Base-by-base conservation (phyloP, 2,329 filamentous ascomycete species). In the Knoxdaviesia capensis region DNA sequence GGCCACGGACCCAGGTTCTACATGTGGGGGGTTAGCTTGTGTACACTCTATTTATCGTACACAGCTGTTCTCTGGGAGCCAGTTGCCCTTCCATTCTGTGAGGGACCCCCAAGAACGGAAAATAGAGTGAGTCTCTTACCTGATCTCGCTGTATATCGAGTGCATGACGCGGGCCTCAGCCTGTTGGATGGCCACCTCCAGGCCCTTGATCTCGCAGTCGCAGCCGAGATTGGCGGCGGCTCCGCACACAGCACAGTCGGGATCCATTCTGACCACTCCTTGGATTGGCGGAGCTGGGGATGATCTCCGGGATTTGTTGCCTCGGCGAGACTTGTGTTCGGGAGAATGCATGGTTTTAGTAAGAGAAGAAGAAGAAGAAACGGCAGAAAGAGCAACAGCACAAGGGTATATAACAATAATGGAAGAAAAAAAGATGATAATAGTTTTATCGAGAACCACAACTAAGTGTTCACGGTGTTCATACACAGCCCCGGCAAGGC, bases 201-300 rank as follows among this genome's bases (percentile, higher is more conserved):
- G 64, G 31, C 73, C 70, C 50, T 73, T 75, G 41, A 71, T 71
- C 60, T 80, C 76, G 53, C 76, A 80, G 48, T 76, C 72, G 56
- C 76, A 80, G 46, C 61, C 64, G 49, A 66, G 54, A 36, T 61
- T 63, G 38, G 74, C 73, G 46, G 75, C 72, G 47, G 67, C 65
- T 52, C 65, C 64, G 56, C 76, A 80, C 53, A 80, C 74, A 42
- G 75, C 75, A 57, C 76, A 80, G 58, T 79, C 72, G 37, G 75
- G 75, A 52, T 80, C 75, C 72, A 79, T 78, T 57, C 66, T 75
- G 56, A 70, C 65, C 54, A 68, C 51, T 46, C 34, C 31, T n/a
- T 34, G 37, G 30, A 39, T 36, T 7, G 20, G 31, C 9, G 39
- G 41, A 5, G 45, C 41, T 10, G 46, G 45, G 35, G 44, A 47